These are phyloP conservation scores for Amoebophrya sp. DNA, from an alignment of 169 alveolate species.

Conservation along the genomic window DNA sequence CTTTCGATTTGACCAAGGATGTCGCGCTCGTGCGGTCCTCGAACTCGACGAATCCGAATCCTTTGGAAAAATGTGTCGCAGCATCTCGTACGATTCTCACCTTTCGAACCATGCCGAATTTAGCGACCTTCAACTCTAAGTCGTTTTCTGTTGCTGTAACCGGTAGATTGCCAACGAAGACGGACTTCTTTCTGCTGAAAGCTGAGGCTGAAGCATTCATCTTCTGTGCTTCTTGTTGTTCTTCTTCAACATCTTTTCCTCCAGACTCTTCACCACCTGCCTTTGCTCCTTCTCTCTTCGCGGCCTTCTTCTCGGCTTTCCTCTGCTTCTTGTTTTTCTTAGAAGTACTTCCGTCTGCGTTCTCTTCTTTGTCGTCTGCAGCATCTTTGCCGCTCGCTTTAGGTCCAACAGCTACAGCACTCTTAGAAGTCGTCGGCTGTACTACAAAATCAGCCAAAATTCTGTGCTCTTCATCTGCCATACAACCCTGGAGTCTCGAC, in stretches of 20 bases:
- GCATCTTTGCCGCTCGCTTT: no score
- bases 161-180: background rate
- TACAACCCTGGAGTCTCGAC: background rate
- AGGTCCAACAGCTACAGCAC: no score
- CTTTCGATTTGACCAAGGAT: background rate
- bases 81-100: background rate
- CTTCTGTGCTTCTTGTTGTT: no score
- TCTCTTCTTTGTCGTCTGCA: background rate
- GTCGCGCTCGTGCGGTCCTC: slow-evolving; percentile 19
- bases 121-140: background rate
- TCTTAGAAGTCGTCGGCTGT: background rate
- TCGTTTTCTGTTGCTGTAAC: background rate
- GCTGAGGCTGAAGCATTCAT: no score
- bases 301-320: background rate
- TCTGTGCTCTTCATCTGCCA: background rate
- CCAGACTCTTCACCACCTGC: background rate
- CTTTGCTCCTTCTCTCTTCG: background rate
- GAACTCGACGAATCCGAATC: background rate
- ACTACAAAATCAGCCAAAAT: background rate
- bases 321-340: background rate
- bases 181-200: background rate
- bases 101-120: background rate
- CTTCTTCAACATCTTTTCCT: background rate
- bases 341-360: background rate
- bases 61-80: background rate